phyloP scores from a whole-genome alignment of 2,329 filamentous ascomycete species.

The Claviceps maximensis region DNA sequence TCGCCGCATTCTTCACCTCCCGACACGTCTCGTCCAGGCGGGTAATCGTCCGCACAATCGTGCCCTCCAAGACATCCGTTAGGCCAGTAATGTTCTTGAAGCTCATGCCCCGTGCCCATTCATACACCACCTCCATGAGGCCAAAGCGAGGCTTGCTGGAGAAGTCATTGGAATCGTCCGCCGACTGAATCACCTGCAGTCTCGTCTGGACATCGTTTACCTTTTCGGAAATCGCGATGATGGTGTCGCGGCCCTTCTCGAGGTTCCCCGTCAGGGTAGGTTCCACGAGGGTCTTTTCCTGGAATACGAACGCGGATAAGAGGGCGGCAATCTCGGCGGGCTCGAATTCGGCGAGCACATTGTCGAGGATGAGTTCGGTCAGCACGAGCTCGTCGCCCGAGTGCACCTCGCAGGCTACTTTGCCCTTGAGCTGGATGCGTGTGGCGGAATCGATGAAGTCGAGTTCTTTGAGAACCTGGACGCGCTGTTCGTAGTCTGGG shows the following conservation, averaged over 20 bases:
- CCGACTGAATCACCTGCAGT: slow-evolving; percentile 81
- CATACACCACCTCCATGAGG: slow-evolving; percentile 93
- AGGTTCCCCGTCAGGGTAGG: slow-evolving; percentile 73
- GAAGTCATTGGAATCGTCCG: slow-evolving; percentile 88
- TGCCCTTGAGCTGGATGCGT: slow-evolving; percentile 90
- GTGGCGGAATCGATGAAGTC: slow-evolving; percentile 80
- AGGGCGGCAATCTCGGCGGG: slow-evolving; percentile 93
- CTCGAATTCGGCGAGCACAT: slow-evolving; percentile 88
- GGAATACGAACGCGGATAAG: slow-evolving; percentile 90
- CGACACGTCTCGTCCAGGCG: slow-evolving; percentile 89
- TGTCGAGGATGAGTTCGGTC: slow-evolving; percentile 91
- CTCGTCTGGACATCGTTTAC: slow-evolving; percentile 81
- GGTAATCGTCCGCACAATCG: slow-evolving; percentile 90
- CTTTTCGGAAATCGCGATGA: slow-evolving; percentile 82
- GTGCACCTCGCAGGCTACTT: slow-evolving; percentile 96
- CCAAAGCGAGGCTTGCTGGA: slow-evolving; percentile 78
- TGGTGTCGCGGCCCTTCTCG: slow-evolving; percentile 69
- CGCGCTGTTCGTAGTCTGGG: slow-evolving; percentile 91
- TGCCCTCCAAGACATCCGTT: slow-evolving; percentile 93
- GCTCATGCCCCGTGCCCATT: slow-evolving; percentile 95
- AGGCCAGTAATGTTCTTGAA: slow-evolving; percentile 96
- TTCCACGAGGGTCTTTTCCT: slow-evolving; percentile 79
- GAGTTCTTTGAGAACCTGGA: slow-evolving; percentile 81
- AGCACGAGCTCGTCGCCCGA: slow-evolving; percentile 92
- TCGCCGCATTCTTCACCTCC: slow-evolving; percentile 92